Percentiles rank a stretch among this genome's conserved stretches.
Evolutionary conservation across 2,329 filamentous ascomycete genomes (phyloP).

Genomic region (Pyricularia pennisetigena): DNA sequence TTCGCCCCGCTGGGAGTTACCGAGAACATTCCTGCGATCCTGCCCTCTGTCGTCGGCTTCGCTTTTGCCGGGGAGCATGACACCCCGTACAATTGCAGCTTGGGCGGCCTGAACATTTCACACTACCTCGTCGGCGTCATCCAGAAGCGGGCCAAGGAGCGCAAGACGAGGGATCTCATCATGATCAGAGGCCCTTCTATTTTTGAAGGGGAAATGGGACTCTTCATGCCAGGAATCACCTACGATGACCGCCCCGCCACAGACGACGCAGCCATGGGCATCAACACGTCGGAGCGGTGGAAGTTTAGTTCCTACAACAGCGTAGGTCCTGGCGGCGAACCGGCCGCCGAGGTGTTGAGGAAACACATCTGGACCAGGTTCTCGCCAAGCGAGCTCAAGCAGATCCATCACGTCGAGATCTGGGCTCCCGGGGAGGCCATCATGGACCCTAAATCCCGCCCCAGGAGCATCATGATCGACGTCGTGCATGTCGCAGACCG

Average conservation of each 20-base stretch:
- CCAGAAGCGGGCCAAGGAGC: neutral
- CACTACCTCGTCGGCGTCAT: neutral
- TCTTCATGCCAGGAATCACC: neutral
- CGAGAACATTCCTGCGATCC: neutral
- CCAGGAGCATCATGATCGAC: neutral
- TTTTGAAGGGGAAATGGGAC: neutral
- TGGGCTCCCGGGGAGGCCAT: conserved; percentile 5
- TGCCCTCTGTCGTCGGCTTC: neutral
- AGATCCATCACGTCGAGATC: neutral
- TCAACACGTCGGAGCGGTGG: neutral
- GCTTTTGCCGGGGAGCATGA: neutral
- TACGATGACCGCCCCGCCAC: neutral
- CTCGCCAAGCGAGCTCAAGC: neutral
- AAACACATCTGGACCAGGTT: neutral
- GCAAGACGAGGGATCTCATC: neutral
- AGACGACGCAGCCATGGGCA: neutral
- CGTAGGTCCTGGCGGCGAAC: neutral
- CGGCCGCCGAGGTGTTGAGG: neutral
- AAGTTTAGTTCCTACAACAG: neutral
- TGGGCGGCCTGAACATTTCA: neutral
- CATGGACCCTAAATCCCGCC: neutral
- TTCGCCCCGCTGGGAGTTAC: neutral
- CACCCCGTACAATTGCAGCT: neutral
- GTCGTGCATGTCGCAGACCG: neutral
- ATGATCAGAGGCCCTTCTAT: neutral